These are phyloP conservation scores for Rhinocladiella mackenziei DNA, from an alignment of 2,329 filamentous ascomycete species.

Conservation along the genomic window DNA sequence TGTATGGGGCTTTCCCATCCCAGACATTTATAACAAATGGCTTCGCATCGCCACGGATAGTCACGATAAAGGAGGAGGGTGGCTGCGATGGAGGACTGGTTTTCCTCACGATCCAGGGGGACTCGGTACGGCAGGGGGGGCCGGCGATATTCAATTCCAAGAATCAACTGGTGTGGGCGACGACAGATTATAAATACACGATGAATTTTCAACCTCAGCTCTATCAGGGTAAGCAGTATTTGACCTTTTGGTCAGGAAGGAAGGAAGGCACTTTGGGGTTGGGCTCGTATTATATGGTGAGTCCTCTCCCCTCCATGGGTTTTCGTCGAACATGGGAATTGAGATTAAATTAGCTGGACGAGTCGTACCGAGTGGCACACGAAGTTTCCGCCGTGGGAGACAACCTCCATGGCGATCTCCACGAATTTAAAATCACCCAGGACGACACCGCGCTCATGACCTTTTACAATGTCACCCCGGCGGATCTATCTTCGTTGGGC, in stretches of 20 bases:
- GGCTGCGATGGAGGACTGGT: too few relatives aligned
- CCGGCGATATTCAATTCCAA: too few relatives aligned
- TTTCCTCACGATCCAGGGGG: too few relatives aligned
- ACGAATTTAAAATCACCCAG: slow-evolving; percentile 26
- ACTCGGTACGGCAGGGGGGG: too few relatives aligned
- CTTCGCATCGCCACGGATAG: too few relatives aligned
- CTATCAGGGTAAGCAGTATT: slow-evolving; percentile 42
- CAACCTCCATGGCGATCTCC: slow-evolving; percentile 26
- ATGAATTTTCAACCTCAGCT: slow-evolving; percentile 46
- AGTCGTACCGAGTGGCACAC: slow-evolving; percentile 22
- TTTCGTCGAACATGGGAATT: not conserved
- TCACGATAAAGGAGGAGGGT: too few relatives aligned
- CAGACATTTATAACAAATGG: too few relatives aligned
- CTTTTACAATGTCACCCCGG: slow-evolving; percentile 18
- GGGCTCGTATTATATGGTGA: slow-evolving; percentile 45
- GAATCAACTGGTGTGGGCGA: slow-evolving; percentile 47
- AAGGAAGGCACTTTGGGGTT: slow-evolving; percentile 46
- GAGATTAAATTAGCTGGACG: slow-evolving; percentile 17
- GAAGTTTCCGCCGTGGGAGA: slow-evolving; percentile 15
- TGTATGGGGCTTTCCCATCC: too few relatives aligned
- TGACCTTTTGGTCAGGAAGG: slow-evolving; percentile 49
- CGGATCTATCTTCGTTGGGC: slow-evolving; percentile 20
- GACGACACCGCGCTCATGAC: slow-evolving; percentile 23
- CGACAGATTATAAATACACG: slow-evolving; percentile 34
- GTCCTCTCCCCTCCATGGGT: too few relatives aligned